phyloP scores from a whole-genome alignment of 2,329 filamentous ascomycete species.

The Ploettnerulaceae sp. region DNA sequence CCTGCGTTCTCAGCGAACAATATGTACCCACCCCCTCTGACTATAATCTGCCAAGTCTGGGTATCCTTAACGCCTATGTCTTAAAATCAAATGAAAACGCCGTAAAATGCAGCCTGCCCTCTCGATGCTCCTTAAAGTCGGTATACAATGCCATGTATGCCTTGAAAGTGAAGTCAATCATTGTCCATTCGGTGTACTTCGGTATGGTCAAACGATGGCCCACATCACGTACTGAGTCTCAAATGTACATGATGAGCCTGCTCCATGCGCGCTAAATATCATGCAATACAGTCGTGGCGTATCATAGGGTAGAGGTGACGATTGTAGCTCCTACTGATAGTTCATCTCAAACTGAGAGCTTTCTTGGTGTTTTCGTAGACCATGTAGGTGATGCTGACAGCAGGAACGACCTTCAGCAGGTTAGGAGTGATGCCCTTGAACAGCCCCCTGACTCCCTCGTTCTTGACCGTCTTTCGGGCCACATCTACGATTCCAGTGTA shows the following conservation, averaged over 20 bases:
- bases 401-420: slow-evolving; percentile 90
- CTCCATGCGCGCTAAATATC: no score
- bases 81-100: slow-evolving; percentile 2
- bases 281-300: no score
- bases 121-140: neutral
- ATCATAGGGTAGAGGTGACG: no score
- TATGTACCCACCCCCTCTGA: neutral
- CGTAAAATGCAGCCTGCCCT: neutral
- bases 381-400: slow-evolving; percentile 91
- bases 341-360: slow-evolving; percentile 43
- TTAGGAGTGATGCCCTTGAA: slow-evolving; percentile 97
- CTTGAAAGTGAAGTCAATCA: neutral
- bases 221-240: no score
- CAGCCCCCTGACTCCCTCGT: slow-evolving; percentile 78
- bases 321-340: no score
- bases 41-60: slow-evolving; percentile 8
- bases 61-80: slow-evolving; percentile 18
- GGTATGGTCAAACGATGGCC: no score
- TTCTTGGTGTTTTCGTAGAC: slow-evolving; percentile 89
- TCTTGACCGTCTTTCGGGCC: slow-evolving; percentile 71
- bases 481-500: slow-evolving; percentile 93
- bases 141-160: slow-evolving; percentile 3
- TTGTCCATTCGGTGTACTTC: neutral
- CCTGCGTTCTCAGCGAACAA: no score
- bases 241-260: no score